phyloP scores from a whole-genome alignment of 179 eudicot genomes.

The Silene vulgaris region DNA sequence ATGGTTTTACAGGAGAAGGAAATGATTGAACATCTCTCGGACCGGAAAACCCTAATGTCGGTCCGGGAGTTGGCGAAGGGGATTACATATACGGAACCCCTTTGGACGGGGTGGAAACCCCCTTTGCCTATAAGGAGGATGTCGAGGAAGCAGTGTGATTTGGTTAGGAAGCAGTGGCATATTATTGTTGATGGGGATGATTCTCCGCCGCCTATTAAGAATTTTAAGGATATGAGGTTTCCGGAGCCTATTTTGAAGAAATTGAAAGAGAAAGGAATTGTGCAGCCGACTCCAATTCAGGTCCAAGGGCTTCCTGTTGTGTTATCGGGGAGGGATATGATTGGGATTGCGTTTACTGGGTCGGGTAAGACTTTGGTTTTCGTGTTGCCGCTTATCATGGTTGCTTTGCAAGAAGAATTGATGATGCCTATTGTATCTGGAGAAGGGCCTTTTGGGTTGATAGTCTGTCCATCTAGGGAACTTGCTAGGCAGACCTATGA shows the following conservation, averaged over 20 bases:
- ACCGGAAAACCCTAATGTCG: constrained; percentile 66
- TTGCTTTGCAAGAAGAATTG: constrained; percentile 76
- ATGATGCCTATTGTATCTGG: constrained; percentile 84
- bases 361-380: constrained; percentile 87
- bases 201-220: constrained; percentile 77
- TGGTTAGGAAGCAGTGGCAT: constrained; percentile 63
- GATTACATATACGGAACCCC: constrained; percentile 68
- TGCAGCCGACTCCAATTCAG: constrained; percentile 87
- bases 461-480: constrained; percentile 86
- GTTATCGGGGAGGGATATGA: constrained; percentile 86
- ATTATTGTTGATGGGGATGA: constrained; percentile 78
- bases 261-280: constrained; percentile 64
- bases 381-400: constrained; percentile 79
- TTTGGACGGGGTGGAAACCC: constrained; percentile 83
- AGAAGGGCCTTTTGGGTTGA: constrained; percentile 87
- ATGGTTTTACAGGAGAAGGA: constrained; percentile 64
- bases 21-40: constrained; percentile 77
- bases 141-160: constrained; percentile 49
- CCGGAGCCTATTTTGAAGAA: constrained; percentile 62
- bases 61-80: constrained; percentile 89
- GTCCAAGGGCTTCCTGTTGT: constrained; percentile 89
- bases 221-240: constrained; percentile 76
- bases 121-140: constrained; percentile 55
- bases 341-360: constrained; percentile 90
- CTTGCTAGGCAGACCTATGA: constrained; percentile 86